Evolutionary conservation across 2,329 filamentous ascomycete genomes (phyloP), one percentile per base, ranked within the genome.

Genomic region (Chaetothyriales sp.): DNA sequence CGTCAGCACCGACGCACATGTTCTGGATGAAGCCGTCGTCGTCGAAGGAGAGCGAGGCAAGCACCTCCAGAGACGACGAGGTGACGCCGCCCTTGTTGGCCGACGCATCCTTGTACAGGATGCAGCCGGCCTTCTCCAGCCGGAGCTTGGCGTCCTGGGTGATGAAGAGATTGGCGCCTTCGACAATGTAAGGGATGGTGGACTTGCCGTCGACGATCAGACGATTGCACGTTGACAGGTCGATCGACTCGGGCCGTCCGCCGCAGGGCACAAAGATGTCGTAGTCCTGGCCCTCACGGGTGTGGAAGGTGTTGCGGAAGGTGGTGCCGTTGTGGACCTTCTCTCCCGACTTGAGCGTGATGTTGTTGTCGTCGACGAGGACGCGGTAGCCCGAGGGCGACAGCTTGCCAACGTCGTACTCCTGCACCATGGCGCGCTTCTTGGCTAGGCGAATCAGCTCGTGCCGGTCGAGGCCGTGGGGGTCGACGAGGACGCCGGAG

Each of bases 71-170:
- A 0, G 92, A 97, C 0, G 92, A 97, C 0, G 89, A 95, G 0
- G 92, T 98, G 46, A 98, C 92, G 67, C 92, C 92, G 59, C 92
- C 92, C 77, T 98, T 98, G 79, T 98, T 98, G 52, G 90, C 89
- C 40, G 88, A 95, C 4, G 92, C 92, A 68, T 98, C 92, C 74
- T 98, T 98, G 82, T 89, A 95, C 43, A 98, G 71, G 62, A 97
- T 81, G 65, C 88, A 94, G 54, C 92, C 92, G n/a, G 90, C 89
- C 62, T 88, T 84, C 72, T 98, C 92, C 13, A 98, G 81, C 20
- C 89, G 86, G 51, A 97, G 78, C 74, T 97, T 97, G 62, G 90
- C 90, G 63, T 98, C 92, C 70, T 98, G 92, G 0, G 92, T 95
- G 71, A 98, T 94, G 78, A 98, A 98, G 51, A 98, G 76, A 68